phyloP scores from a whole-genome alignment of 2,329 filamentous ascomycete genomes.

The Penicillium psychrosexuale region DNA sequence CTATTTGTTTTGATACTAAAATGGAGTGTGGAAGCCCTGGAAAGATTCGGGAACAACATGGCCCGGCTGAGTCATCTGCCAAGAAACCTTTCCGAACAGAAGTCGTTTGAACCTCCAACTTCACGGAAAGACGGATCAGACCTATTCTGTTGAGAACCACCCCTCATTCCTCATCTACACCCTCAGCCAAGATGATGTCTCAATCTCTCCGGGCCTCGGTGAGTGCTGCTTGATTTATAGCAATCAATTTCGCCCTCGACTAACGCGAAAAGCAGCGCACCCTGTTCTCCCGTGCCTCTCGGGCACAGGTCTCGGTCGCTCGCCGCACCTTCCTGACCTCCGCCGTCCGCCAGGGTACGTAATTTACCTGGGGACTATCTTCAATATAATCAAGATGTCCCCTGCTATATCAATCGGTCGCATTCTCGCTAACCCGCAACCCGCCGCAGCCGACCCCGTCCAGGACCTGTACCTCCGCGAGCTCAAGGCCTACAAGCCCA shows the following conservation, averaged over 20 bases:
- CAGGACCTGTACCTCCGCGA: constrained; percentile 97
- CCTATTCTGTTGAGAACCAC: constrained; percentile 25
- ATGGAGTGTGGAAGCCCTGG: not conserved
- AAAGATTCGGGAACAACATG: constrained; percentile 6
- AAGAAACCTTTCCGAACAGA: constrained; percentile 27
- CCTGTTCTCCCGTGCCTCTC: constrained; percentile 58
- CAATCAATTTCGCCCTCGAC: constrained; percentile 3
- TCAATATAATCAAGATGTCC: not conserved
- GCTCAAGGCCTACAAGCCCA: constrained; percentile 90
- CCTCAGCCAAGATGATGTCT: constrained; percentile 53
- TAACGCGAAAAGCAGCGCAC: constrained; percentile 51
- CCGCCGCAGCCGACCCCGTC: constrained; percentile 80
- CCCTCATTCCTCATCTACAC: constrained; percentile 27
- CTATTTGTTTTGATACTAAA: not conserved
- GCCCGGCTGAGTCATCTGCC: constrained; percentile 20
- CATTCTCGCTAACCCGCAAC: constrained; percentile 21
- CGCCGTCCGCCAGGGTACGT: constrained; percentile 60
- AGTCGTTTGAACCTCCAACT: constrained; percentile 28
- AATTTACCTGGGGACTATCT: constrained; percentile 18
- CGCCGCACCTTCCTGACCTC: constrained; percentile 64
- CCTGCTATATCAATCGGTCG: not conserved
- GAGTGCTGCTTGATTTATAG: constrained; percentile 27
- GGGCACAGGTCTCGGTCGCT: constrained; percentile 55
- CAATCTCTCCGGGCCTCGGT: constrained; percentile 62
- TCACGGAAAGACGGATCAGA: constrained; percentile 27